Base-by-base conservation (phyloP, 108 stramenopile genomes). In the Mediolabrus comicus region DNA sequence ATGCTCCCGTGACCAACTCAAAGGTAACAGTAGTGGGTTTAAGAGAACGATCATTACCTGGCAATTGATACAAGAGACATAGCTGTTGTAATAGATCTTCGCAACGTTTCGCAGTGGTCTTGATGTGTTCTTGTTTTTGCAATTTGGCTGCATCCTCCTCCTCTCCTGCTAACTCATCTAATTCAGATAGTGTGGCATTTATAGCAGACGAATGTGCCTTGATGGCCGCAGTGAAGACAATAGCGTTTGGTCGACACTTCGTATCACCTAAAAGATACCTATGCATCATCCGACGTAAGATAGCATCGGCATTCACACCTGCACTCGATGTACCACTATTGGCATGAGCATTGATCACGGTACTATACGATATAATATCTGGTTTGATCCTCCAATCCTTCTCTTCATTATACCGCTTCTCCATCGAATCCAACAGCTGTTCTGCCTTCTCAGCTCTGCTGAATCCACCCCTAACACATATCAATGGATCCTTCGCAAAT, bases 311-410 rank as follows among this genome's bases (percentile, higher is more conserved):
- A 28, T 67, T 38, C 29, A 25, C 33, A 1, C 77, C 77, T 31
- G 77, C 61, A 14, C 34, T 11, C 3, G 3, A 1, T 0, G 67
- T 69, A 58, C 53, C 67, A 33, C 77, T 73, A 41, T 74, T 82
- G 28, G 81, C 81, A 53, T 69, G 59, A 0, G 79, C 79, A 35
- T 80, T 80, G 54, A 80, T 80, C 43, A 80, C 79, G 2, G 79
- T 76, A 35, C 72, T 68, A 60, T 79, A 75, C 4, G 68, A 70
- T 19, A 79, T 79, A 46, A 74, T 70, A 70, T 79, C 78, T 4
- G 73, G 78, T 60, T 57, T 74, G 12, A 79, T 46, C 30, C 68
- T 64, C 14, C 62, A 34, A 64, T 75, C 78, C 68, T 57, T 56
- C 43, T 56, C 73, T 38, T 63, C 61, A 7, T 77, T 58, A 22